Conservation (phyloP, 1,284 basidiomycete species). For the Pyrrhoderma noxium region DNA sequence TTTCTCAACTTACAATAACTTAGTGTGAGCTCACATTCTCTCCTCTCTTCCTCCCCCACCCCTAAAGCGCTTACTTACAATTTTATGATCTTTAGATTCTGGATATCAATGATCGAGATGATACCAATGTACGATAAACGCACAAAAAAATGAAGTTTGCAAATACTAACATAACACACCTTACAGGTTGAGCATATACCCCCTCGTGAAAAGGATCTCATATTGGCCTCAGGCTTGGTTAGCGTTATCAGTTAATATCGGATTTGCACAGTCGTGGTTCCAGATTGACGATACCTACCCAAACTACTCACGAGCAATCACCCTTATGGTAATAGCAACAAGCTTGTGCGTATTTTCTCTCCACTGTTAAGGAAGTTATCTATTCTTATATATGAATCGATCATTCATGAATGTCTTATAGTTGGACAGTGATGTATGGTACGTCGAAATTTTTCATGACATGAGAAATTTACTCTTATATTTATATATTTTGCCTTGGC, state of each 20-base stretch:
- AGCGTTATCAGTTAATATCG: conserved; percentile 20
- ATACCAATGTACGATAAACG: conserved; percentile 34
- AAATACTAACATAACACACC: background rate
- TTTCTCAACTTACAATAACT: conserved; percentile 19
- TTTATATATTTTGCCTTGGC: conserved; percentile 28
- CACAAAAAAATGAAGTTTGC: background rate
- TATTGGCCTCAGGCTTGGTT: conserved; percentile 61
- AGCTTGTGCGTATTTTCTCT: conserved; percentile 24
- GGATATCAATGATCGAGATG: conserved; percentile 37
- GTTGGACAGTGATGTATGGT: conserved; percentile 16
- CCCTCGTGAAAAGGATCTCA: conserved; percentile 54
- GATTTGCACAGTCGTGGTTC: conserved; percentile 8
- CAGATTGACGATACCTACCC: background rate
- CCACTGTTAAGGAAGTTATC: background rate
- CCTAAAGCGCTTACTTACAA: background rate
- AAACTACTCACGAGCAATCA: conserved; percentile 23
- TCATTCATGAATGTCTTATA: background rate
- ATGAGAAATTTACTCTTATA: background rate
- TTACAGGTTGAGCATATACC: conserved; percentile 34
- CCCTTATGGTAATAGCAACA: conserved; percentile 32
- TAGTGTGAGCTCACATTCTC: conserved; percentile 21
- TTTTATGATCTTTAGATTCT: conserved; percentile 26
- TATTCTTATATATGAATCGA: too few relatives aligned
- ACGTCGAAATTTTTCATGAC: background rate
- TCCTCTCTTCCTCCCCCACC: background rate